A percentile compares a stretch with the other conserved stretches of the same genome.
phyloP scores from a whole-genome alignment of 305 asterid genomes.

The Ruellia speciosa region DNA sequence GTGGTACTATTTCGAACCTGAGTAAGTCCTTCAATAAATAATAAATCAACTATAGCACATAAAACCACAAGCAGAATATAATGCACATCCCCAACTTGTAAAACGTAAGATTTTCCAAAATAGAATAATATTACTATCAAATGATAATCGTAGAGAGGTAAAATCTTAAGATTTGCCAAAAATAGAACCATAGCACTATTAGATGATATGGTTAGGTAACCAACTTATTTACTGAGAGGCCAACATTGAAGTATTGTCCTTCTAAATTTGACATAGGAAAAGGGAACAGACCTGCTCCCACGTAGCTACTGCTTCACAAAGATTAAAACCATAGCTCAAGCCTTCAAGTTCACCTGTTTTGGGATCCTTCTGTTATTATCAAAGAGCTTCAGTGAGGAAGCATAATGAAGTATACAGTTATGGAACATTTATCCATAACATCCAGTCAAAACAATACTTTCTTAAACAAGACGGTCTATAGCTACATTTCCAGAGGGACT shows the following conservation, averaged over 20 bases:
- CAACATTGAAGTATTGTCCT: conserved; percentile 9
- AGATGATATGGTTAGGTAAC: conserved; percentile 5
- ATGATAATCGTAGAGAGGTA: too few relatives aligned
- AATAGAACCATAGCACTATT: not conserved
- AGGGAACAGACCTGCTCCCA: conserved; percentile 92
- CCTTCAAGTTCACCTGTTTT: conserved; percentile 92
- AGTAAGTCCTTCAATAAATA: conserved; percentile 68
- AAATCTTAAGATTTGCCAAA: not conserved
- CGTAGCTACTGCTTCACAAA: conserved; percentile 96
- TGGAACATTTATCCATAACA: not conserved
- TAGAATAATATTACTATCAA: not conserved
- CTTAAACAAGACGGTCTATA: not conserved
- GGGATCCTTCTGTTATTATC: conserved; percentile 71
- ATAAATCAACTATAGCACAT: conserved; percentile 46
- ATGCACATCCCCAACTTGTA: not conserved
- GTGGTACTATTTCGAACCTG: conserved; percentile 97
- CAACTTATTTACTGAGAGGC: conserved; percentile 4
- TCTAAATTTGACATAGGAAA: conserved; percentile 9
- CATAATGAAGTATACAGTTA: conserved; percentile 8
- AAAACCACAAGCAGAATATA: conserved; percentile 19
- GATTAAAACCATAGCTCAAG: conserved; percentile 52
- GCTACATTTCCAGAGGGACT: not conserved
- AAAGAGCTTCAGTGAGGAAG: conserved; percentile 22
- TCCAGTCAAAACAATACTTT: conserved; percentile 1
- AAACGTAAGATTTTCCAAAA: not conserved